Evolutionary conservation across 2,329 filamentous ascomycete species (phyloP).

Genomic region (Botrytis elliptica): DNA sequence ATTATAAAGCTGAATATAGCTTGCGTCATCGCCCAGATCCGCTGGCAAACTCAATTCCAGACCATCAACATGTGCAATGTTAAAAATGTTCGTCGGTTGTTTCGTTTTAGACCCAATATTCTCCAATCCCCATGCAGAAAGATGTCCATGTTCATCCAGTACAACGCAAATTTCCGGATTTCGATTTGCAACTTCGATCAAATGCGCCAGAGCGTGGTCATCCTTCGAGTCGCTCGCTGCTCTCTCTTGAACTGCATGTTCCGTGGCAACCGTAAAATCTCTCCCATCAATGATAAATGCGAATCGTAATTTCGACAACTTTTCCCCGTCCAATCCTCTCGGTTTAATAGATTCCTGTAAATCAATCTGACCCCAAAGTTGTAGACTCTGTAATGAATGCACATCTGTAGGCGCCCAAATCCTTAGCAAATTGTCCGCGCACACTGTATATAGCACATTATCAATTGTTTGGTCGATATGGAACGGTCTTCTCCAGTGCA

Average conservation of each 20-base stretch:
- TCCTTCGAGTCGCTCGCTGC: conserved; percentile 51
- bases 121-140: conserved; percentile 92
- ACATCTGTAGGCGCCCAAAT: conserved; percentile 80
- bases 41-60: conserved; percentile 46
- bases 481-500: conserved; percentile 82
- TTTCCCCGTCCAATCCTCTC: conserved; percentile 25
- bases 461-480: conserved; percentile 76
- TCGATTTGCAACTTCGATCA: conserved; percentile 82
- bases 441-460: conserved; percentile 88
- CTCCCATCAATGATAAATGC: conserved; percentile 80
- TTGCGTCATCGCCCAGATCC: conserved; percentile 25
- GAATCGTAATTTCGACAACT: conserved; percentile 51
- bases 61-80: conserved; percentile 74
- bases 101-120: conserved; percentile 72
- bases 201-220: conserved; percentile 74
- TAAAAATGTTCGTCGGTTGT: conserved; percentile 71
- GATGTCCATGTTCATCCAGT: conserved; percentile 76
- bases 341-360: conserved; percentile 66
- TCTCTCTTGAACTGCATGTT: conserved; percentile 66
- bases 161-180: conserved; percentile 85
- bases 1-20: conserved; percentile 66
- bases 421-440: conserved; percentile 74
- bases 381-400: conserved; percentile 67
- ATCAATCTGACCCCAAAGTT: conserved; percentile 79
- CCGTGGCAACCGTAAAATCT: conserved; percentile 75